These are phyloP conservation scores for Leptodontidium sp. DNA, from an alignment of 2,329 filamentous ascomycete genomes.

Conservation along the genomic window DNA sequence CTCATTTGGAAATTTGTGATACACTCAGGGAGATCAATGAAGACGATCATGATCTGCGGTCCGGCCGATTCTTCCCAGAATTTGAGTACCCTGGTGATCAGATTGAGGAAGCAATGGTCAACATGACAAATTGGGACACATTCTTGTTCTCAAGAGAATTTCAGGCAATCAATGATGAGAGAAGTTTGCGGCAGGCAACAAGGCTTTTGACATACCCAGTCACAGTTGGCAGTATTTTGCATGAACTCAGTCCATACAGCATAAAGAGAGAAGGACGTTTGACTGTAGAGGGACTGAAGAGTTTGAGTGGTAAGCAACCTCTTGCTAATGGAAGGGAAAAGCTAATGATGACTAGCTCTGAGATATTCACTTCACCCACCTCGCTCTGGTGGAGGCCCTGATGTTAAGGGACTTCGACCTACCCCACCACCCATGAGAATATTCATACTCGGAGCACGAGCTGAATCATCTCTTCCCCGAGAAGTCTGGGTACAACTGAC, in stretches of 20 bases:
- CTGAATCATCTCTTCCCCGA: slow-evolving; percentile 95
- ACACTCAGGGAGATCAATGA: slow-evolving; percentile 93
- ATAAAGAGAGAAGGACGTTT: slow-evolving; percentile 78
- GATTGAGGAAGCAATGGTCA: slow-evolving; percentile 90
- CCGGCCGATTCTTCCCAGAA: slow-evolving; percentile 90
- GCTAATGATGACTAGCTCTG: slow-evolving; percentile 65
- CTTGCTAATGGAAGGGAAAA: background rate
- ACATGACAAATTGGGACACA: slow-evolving; percentile 99
- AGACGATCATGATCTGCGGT: slow-evolving; percentile 93
- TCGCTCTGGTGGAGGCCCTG: slow-evolving; percentile 74
- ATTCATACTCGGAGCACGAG: slow-evolving; percentile 92
- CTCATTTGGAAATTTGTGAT: slow-evolving; percentile 91
- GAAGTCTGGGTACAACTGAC: slow-evolving; percentile 93
- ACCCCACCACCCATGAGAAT: slow-evolving; percentile 89
- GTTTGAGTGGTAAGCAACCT: slow-evolving; percentile 78
- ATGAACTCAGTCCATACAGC: slow-evolving; percentile 93
- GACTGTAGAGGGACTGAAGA: slow-evolving; percentile 90
- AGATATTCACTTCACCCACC: slow-evolving; percentile 94
- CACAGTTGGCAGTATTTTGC: slow-evolving; percentile 88
- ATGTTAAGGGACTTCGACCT: slow-evolving; percentile 81
- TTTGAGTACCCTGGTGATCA: slow-evolving; percentile 90
- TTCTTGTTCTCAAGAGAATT: slow-evolving; percentile 94
- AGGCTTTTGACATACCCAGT: slow-evolving; percentile 92
- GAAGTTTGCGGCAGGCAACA: slow-evolving; percentile 91
- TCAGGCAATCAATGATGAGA: slow-evolving; percentile 87